Percentiles rank a stretch among this genome's conserved stretches.
These are phyloP conservation scores for Lophium mytilinum DNA, from an alignment of 495 filamentous ascomycete genomes.

Conservation along the genomic window DNA sequence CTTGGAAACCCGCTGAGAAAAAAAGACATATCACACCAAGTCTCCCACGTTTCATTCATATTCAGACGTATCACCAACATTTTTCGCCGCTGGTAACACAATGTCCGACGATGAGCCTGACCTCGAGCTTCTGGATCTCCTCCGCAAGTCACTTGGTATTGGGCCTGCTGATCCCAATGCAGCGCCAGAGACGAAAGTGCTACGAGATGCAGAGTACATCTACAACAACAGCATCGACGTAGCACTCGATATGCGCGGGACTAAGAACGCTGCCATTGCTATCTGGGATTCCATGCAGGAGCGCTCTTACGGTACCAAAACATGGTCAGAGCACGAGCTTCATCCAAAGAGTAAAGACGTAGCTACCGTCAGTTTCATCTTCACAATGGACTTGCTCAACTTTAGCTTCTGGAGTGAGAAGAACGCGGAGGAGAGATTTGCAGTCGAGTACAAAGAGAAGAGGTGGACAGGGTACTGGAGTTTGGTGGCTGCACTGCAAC, in stretches of 20 bases:
- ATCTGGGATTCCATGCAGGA: conserved; percentile 77
- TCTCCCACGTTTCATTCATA: conserved; percentile 17
- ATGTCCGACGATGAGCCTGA: conserved; percentile 92
- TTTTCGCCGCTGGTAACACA: conserved; percentile 6
- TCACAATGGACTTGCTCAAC: conserved; percentile 93
- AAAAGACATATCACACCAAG: too few relatives aligned
- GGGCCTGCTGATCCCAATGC: conserved; percentile 23
- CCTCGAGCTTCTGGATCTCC: conserved; percentile 75
- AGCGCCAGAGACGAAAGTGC: conserved; percentile 69
- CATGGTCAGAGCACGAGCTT: conserved; percentile 83
- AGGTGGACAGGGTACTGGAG: conserved; percentile 95
- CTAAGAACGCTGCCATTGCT: conserved; percentile 67
- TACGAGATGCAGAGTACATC: conserved; percentile 74
- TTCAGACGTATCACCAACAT: conserved; percentile 35
- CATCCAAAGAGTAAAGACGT: conserved; percentile 76
- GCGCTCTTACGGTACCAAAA: conserved; percentile 72
- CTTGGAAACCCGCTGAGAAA: too few relatives aligned
- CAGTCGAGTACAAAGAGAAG: conserved; percentile 69
- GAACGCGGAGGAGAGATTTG: conserved; percentile 55
- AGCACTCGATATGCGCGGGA: conserved; percentile 66
- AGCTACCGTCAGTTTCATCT: conserved; percentile 79
- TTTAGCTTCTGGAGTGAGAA: conserved; percentile 90
- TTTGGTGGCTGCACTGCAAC: conserved; percentile 73
- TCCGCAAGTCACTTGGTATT: conserved; percentile 69
- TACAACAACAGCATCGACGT: conserved; percentile 93